Conservation (phyloP, 2,329 filamentous ascomycete species). For the Penicillium sp. region DNA sequence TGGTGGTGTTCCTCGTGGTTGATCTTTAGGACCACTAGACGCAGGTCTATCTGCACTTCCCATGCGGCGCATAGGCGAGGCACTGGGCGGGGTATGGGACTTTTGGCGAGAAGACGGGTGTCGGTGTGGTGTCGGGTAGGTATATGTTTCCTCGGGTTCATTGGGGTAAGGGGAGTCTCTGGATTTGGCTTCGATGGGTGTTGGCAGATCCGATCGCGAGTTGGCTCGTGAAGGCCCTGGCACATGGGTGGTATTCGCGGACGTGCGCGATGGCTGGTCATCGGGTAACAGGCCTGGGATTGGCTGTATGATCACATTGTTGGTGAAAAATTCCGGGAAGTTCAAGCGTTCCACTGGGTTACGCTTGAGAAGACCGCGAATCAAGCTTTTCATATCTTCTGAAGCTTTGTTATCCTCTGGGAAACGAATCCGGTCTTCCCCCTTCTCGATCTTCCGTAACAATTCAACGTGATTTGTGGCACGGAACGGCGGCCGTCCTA, state of each 20-base stretch:
- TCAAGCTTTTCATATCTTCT: slow-evolving; percentile 77
- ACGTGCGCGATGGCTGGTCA: slow-evolving; percentile 58
- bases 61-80: slow-evolving; percentile 36
- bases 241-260: slow-evolving; percentile 16
- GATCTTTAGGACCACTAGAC: slow-evolving; percentile 29
- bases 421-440: slow-evolving; percentile 84
- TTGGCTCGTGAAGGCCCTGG: slow-evolving; percentile 21
- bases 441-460: slow-evolving; percentile 85
- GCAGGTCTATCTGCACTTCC: slow-evolving; percentile 39
- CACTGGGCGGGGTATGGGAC: slow-evolving; percentile 33
- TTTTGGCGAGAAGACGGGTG: slow-evolving; percentile 38
- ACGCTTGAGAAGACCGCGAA: slow-evolving; percentile 79
- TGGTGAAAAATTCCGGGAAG: slow-evolving; percentile 83
- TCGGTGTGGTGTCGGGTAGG: slow-evolving; percentile 38
- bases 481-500: slow-evolving; percentile 85
- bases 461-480: slow-evolving; percentile 95
- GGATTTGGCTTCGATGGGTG: slow-evolving; percentile 20
- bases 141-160: slow-evolving; percentile 26
- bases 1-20: slow-evolving; percentile 30
- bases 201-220: slow-evolving; percentile 19
- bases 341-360: slow-evolving; percentile 83
- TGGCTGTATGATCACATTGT: slow-evolving; percentile 70
- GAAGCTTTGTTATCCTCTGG: slow-evolving; percentile 72
- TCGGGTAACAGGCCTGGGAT: slow-evolving; percentile 84
- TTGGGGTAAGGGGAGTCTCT: slow-evolving; percentile 29